Conservation (phyloP, 1,284 basidiomycete genomes). For the Naganishia sp. region DNA sequence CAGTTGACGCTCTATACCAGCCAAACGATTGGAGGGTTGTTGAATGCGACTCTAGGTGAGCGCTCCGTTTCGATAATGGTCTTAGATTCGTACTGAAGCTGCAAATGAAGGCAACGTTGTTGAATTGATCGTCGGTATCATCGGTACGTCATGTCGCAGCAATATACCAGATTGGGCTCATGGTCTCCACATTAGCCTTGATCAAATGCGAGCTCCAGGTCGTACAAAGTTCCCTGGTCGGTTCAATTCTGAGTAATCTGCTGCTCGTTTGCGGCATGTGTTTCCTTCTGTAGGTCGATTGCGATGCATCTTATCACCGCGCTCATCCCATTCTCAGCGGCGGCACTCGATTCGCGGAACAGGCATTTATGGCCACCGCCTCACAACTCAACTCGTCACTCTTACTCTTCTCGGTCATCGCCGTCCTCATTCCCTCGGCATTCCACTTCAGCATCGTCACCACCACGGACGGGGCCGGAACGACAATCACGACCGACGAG, state of each 20-base stretch:
- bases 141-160: not conserved
- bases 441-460: slow-evolving; percentile 56
- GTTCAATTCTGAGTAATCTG: slow-evolving; percentile 65
- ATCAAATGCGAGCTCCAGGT: slow-evolving; percentile 57
- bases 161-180: not conserved
- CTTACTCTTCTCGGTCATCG: slow-evolving; percentile 57
- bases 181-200: slow-evolving; percentile 8
- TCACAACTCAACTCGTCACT: slow-evolving; percentile 57
- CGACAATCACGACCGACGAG: slow-evolving; percentile 41
- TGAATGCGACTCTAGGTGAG: slow-evolving; percentile 74
- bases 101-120: slow-evolving; percentile 54
- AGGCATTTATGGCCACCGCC: slow-evolving; percentile 52
- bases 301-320: not conserved
- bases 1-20: slow-evolving; percentile 72
- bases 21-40: slow-evolving; percentile 78
- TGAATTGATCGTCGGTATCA: slow-evolving; percentile 48
- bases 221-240: slow-evolving; percentile 56
- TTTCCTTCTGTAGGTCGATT: slow-evolving; percentile 56
- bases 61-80: not conserved
- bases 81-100: not conserved
- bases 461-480: slow-evolving; percentile 38
- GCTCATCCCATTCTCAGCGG: slow-evolving; percentile 39
- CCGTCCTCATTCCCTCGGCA: slow-evolving; percentile 55
- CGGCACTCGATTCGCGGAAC: slow-evolving; percentile 52
- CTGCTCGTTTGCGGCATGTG: slow-evolving; percentile 80